phyloP scores from a whole-genome alignment of 495 filamentous ascomycete genomes.

The Penicillium coffeae region DNA sequence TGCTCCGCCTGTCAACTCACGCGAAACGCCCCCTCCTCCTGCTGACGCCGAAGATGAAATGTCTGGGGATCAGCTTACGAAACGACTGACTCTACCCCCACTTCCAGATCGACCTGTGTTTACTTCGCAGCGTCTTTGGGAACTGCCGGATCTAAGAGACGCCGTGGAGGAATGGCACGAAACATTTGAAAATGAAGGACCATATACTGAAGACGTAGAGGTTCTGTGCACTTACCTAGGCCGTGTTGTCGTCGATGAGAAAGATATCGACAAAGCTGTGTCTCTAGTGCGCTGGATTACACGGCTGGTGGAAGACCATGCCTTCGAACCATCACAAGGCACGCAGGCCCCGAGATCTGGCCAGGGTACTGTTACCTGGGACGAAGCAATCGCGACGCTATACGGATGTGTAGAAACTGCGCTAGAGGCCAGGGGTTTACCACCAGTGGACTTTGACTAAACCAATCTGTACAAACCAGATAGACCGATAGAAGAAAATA shows the following conservation, averaged over 20 bases:
- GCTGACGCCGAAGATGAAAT: slow-evolving; percentile 3
- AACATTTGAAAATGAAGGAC: slow-evolving; percentile 63
- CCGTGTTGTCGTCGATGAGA: slow-evolving; percentile 66
- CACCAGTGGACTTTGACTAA: slow-evolving; percentile 24
- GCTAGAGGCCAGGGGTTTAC: slow-evolving; percentile 59
- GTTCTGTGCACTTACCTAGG: slow-evolving; percentile 64
- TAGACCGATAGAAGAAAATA: not conserved
- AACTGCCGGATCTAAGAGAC: slow-evolving; percentile 52
- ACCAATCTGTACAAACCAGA: not conserved
- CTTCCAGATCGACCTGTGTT: slow-evolving; percentile 57
- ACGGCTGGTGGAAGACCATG: slow-evolving; percentile 61
- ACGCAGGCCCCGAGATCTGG: slow-evolving; percentile 7
- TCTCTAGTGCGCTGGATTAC: slow-evolving; percentile 65
- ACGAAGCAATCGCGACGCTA: slow-evolving; percentile 49
- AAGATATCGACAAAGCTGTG: slow-evolving; percentile 70
- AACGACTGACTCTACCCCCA: slow-evolving; percentile 46
- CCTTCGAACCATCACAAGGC: slow-evolving; percentile 1
- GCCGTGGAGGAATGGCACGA: slow-evolving; percentile 64
- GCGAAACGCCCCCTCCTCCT: slow-evolving; percentile 1
- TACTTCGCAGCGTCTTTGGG: slow-evolving; percentile 56
- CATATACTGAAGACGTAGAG: slow-evolving; percentile 72
- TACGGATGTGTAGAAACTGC: slow-evolving; percentile 58
- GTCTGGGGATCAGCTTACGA: slow-evolving; percentile 17
- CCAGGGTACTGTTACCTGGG: slow-evolving; percentile 38
- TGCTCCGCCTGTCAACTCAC: not conserved